A percentile compares a stretch with the other conserved stretches of the same genome.
These are phyloP conservation scores for Pythium folliculosum DNA, from an alignment of 352 stramenopile species.

Conservation along the genomic window DNA sequence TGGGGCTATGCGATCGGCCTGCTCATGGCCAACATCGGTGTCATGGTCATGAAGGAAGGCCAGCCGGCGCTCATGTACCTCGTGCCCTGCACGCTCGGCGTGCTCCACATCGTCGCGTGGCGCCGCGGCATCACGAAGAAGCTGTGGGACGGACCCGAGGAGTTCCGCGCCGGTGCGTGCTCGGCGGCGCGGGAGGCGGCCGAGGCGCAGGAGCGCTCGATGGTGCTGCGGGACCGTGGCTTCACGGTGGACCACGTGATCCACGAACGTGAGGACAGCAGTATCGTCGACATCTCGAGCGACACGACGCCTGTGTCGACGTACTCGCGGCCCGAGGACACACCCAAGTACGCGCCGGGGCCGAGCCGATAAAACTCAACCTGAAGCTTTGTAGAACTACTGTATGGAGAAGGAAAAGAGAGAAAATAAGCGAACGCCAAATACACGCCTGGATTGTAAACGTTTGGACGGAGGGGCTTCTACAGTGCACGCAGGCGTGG, in stretches of 20 bases:
- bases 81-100: constrained; percentile 91
- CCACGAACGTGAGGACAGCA: constrained; percentile 12
- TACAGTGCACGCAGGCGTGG: neutral
- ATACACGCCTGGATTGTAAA: neutral
- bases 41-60: constrained; percentile 91
- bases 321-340: constrained; percentile 22
- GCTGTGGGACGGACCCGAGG: constrained; percentile 88
- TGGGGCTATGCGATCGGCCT: constrained; percentile 94
- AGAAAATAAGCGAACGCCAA: neutral
- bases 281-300: constrained; percentile 19
- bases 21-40: constrained; percentile 92
- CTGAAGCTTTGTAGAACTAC: neutral
- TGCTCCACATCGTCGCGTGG: constrained; percentile 74
- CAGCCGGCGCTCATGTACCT: constrained; percentile 97
- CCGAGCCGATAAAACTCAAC: constrained; percentile 6
- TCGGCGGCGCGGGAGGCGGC: neutral
- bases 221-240: constrained; percentile 19
- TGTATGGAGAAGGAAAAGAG: neutral
- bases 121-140: constrained; percentile 85
- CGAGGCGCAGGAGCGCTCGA: constrained; percentile 4
- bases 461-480: too few relatives aligned
- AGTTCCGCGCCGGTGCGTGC: constrained; percentile 9
- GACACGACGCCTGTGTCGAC: constrained; percentile 23
- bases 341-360: constrained; percentile 13
- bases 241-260: constrained; percentile 27